These are phyloP conservation scores for Paecilomyces variotii DNA, from an alignment of 2,329 filamentous ascomycete genomes.

Conservation along the genomic window DNA sequence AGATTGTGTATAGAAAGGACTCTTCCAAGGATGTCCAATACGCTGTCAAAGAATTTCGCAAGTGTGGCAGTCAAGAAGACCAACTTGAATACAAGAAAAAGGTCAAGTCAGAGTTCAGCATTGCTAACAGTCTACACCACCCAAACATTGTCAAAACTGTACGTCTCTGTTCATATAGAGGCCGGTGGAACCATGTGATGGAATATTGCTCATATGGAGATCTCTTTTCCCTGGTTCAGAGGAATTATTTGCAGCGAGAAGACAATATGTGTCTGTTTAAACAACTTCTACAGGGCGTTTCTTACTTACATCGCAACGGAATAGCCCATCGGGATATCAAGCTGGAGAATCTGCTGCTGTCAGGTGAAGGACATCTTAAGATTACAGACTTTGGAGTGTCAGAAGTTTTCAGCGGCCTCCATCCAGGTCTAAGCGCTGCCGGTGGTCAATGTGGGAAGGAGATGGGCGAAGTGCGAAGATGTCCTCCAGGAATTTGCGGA, in stretches of 20 bases:
- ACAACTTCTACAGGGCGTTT: constrained; percentile 73
- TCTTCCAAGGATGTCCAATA: constrained; percentile 51
- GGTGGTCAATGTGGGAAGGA: constrained; percentile 65
- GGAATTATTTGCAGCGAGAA: constrained; percentile 57
- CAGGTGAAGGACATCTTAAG: constrained; percentile 72
- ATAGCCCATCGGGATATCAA: constrained; percentile 91
- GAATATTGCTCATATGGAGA: constrained; percentile 82
- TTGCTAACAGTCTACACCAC: constrained; percentile 76
- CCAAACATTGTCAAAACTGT: constrained; percentile 81
- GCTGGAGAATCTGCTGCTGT: constrained; percentile 75
- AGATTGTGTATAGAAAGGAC: constrained; percentile 67
- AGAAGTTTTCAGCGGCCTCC: constrained; percentile 73
- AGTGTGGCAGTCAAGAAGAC: constrained; percentile 61
- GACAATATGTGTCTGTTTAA: constrained; percentile 83
- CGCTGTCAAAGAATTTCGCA: constrained; percentile 82
- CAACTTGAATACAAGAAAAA: constrained; percentile 74
- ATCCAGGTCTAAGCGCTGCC: constrained; percentile 67
- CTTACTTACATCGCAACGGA: constrained; percentile 73
- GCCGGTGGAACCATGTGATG: constrained; percentile 86
- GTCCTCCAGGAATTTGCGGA: constrained; percentile 72
- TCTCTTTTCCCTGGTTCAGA: constrained; percentile 65
- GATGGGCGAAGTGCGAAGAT: constrained; percentile 64
- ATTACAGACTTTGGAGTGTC: constrained; percentile 89
- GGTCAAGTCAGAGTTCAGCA: constrained; percentile 84
- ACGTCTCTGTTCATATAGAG: constrained; percentile 64